Conservation (phyloP, 306 rosid species). For the Malus domestica region ASM211411v1 NC_041789.1:27311501-27312000, state of each 20-base stretch:
- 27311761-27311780: neutral
- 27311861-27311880: slow-evolving; percentile 31
- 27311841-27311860: slow-evolving; percentile 48
- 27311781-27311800: slow-evolving; percentile 7
- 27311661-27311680: slow-evolving; percentile 22
- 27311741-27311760: neutral
- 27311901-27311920: slow-evolving; percentile 42
- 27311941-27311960: neutral
- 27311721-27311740: slow-evolving; percentile 56
- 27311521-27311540: neutral
- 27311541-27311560: neutral
- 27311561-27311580: slow-evolving; percentile 7
- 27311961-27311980: neutral
- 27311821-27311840: slow-evolving; percentile 26
- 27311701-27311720: slow-evolving; percentile 46
- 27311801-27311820: slow-evolving; percentile 41
- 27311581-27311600: neutral
- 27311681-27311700: slow-evolving; percentile 42
- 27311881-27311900: slow-evolving; percentile 25
- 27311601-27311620: neutral
- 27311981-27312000: neutral
- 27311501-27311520: neutral
- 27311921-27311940: neutral
- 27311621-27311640: neutral
- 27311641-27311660: slow-evolving; percentile 48